A percentile compares a stretch with the other conserved stretches of the same genome.
phyloP scores from a whole-genome alignment of 2,329 filamentous ascomycete genomes.

The Graphiopsis chlorocephala region DNA sequence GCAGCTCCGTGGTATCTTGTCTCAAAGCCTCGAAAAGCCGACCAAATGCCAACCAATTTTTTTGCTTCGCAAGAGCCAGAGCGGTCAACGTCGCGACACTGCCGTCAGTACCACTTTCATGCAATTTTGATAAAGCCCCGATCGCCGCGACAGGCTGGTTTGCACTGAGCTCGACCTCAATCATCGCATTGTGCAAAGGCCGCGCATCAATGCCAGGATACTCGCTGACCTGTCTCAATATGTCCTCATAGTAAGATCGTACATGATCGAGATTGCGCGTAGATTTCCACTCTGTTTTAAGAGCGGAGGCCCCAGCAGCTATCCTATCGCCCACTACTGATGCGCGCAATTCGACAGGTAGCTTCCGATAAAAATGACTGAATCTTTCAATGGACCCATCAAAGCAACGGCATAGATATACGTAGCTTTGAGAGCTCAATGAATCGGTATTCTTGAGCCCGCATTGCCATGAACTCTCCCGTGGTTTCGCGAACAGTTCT shows the following conservation, averaged over 20 bases:
- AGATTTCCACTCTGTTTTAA: constrained; percentile 17
- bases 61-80: constrained; percentile 6
- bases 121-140: neutral
- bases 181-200: constrained; percentile 1
- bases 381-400: too few species aligned
- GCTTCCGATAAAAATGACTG: too few species aligned
- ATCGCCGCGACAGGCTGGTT: neutral
- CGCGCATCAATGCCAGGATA: neutral
- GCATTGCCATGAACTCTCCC: neutral
- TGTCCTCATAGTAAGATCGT: neutral
- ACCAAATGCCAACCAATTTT: neutral
- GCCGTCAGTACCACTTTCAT: neutral
- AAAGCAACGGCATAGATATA: neutral
- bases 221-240: neutral
- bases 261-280: constrained; percentile 14
- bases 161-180: constrained; percentile 6
- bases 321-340: neutral
- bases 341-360: neutral
- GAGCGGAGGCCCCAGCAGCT: neutral
- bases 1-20: neutral
- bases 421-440: constrained; percentile 5
- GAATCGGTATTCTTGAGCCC: neutral
- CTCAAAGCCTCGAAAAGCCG: neutral
- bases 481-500: neutral
- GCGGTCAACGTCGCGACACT: neutral